Evolutionary conservation across 2,329 filamentous ascomycete species (phyloP).

Genomic region (Pseudopithomyces maydicus): DNA sequence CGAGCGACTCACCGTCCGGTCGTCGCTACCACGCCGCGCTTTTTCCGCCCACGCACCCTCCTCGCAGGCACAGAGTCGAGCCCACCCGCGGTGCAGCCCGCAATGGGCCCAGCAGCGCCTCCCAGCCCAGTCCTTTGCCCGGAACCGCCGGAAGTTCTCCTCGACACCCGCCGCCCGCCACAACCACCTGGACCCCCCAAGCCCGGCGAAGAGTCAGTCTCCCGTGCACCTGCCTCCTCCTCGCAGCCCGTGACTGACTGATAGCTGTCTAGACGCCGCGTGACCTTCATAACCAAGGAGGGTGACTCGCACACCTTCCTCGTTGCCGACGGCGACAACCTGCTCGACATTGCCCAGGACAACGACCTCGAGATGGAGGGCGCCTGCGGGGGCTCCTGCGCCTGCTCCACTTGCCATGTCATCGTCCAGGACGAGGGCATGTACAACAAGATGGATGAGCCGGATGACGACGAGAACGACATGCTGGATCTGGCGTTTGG

Average conservation of each 20-base stretch:
- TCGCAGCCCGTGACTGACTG: constrained; percentile 9
- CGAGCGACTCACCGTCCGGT: neutral
- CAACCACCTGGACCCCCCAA: constrained; percentile 85
- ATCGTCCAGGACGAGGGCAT: constrained; percentile 75
- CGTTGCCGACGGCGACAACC: constrained; percentile 85
- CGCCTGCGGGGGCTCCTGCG: constrained; percentile 91
- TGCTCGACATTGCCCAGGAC: constrained; percentile 92
- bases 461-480: constrained; percentile 53
- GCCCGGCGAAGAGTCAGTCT: constrained; percentile 83
- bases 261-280: constrained; percentile 67
- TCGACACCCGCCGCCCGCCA: constrained; percentile 66
- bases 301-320: constrained; percentile 75
- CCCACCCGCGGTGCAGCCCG: neutral
- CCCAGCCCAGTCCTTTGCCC: constrained; percentile 4
- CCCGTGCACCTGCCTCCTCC: neutral
- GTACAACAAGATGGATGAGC: constrained; percentile 72
- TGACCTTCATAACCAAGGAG: constrained; percentile 95
- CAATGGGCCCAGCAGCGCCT: neutral
- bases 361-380: constrained; percentile 98
- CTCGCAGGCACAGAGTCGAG: neutral
- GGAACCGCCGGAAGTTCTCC: constrained; percentile 63
- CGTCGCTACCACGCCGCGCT: constrained; percentile 9
- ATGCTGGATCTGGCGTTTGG: constrained; percentile 84
- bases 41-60: constrained; percentile 22
- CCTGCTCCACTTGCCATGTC: constrained; percentile 91